phyloP scores from a whole-genome alignment of 306 rosid species.

The Vachellia collinsii region DNA sequence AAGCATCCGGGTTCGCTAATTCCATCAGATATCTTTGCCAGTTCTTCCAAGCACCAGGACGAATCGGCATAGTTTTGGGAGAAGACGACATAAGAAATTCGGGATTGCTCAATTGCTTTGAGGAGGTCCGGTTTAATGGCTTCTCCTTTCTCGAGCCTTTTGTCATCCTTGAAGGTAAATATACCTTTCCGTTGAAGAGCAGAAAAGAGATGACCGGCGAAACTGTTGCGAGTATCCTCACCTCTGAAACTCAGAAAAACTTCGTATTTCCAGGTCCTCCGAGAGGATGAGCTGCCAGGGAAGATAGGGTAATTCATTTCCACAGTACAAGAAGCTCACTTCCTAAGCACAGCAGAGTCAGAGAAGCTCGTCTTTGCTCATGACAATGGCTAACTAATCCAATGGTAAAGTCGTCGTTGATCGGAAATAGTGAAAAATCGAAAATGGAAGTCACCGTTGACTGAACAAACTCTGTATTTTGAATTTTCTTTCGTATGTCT shows the following conservation, averaged over 20 bases:
- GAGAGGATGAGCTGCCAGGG: conserved; percentile 1
- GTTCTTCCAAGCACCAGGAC: conserved; percentile 42
- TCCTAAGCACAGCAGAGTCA: neutral
- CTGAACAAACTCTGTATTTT: neutral
- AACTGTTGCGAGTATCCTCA: conserved; percentile 11
- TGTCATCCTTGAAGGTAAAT: conserved; percentile 8
- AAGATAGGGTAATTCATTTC: neutral
- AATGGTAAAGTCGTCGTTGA: neutral
- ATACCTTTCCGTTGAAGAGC: conserved; percentile 13
- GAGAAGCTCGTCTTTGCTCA: neutral
- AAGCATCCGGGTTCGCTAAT: neutral
- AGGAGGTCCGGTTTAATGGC: neutral
- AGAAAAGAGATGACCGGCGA: conserved; percentile 17
- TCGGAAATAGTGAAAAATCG: neutral
- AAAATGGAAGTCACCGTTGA: neutral
- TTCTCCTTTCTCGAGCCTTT: conserved; percentile 29
- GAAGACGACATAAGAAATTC: conserved; percentile 12
- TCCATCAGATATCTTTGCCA: conserved; percentile 2
- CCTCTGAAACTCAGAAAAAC: conserved; percentile 19
- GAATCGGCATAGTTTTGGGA: conserved; percentile 30
- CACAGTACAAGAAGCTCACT: neutral
- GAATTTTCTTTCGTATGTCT: neutral
- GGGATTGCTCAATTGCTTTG: conserved; percentile 26
- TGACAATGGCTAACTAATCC: neutral
- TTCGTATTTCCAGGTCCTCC: conserved; percentile 21